Evolutionary conservation across 164 flowering plant species (phyloP).

Genomic region (Amborella trichopoda): DNA sequence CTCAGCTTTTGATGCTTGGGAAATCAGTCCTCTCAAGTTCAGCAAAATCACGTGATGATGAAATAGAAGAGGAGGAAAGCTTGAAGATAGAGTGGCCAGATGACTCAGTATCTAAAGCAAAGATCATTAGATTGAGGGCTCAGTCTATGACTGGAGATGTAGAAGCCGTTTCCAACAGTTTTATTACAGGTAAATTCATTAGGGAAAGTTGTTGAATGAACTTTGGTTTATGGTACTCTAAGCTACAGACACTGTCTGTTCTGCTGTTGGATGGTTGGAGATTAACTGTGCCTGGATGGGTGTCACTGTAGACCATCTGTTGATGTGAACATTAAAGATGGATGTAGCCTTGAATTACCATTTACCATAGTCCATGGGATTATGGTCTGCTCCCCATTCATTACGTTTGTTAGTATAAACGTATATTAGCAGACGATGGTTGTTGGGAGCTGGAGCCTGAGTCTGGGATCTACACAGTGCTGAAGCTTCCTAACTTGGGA

Average conservation of each 20-base stretch:
- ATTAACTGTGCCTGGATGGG: neutral
- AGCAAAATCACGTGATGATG: conserved; percentile 36
- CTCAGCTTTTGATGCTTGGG: conserved; percentile 71
- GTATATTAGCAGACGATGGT: no score
- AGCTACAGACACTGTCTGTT: neutral
- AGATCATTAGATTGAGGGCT: conserved; percentile 60
- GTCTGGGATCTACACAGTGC: no score
- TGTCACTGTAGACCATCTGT: neutral
- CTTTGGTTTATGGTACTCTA: no score
- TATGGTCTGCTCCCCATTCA: no score
- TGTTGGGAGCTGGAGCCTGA: no score
- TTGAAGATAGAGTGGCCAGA: conserved; percentile 79
- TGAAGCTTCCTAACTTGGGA: no score
- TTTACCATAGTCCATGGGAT: no score
- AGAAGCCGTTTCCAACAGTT: conserved; percentile 76
- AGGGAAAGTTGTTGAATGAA: neutral
- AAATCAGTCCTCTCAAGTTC: conserved; percentile 68
- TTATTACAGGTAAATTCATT: conserved; percentile 55
- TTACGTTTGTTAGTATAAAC: no score
- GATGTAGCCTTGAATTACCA: neutral
- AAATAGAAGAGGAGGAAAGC: conserved; percentile 32
- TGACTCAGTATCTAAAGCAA: conserved; percentile 77
- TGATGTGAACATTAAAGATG: neutral
- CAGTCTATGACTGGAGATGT: conserved; percentile 64
- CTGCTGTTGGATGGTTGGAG: neutral